A percentile compares a stretch with the other conserved stretches of the same genome.
phyloP scores from a whole-genome alignment of 2,329 filamentous ascomycete species.

The Escovopsis weberi region DNA sequence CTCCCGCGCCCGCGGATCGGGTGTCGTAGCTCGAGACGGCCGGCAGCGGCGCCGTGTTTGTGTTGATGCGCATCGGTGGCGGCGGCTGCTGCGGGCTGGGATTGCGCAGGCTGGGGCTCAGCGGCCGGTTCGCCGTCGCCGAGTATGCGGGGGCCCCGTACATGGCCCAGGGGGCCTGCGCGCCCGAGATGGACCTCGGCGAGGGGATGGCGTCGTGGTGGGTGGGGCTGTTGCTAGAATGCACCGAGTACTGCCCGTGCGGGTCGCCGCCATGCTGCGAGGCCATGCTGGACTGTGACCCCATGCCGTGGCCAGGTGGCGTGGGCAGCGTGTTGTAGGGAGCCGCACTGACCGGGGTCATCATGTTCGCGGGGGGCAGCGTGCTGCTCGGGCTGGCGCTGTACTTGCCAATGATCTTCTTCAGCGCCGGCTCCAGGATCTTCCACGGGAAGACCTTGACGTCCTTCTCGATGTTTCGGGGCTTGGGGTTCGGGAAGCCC shows the following conservation, averaged over 20 bases:
- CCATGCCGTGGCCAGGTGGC: conserved; percentile 25
- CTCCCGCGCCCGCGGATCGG: conserved; percentile 15
- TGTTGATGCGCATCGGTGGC: conserved; percentile 21
- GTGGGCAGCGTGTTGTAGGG: conserved; percentile 32
- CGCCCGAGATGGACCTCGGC: conserved; percentile 35
- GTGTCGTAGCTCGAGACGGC: conserved; percentile 26
- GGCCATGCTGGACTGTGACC: conserved; percentile 14
- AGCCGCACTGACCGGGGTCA: conserved; percentile 22
- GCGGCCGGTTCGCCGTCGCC: conserved; percentile 23
- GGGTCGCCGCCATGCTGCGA: conserved; percentile 17
- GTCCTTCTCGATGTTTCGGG: conserved; percentile 96
- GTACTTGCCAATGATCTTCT: conserved; percentile 99
- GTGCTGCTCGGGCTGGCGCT: conserved; percentile 33
- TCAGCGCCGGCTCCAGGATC: conserved; percentile 69
- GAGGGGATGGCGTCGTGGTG: conserved; percentile 36
- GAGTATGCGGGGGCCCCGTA: conserved; percentile 24
- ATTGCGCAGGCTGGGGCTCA: conserved; percentile 24
- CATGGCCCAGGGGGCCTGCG: conserved; percentile 32
- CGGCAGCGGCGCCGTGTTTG: conserved; percentile 20
- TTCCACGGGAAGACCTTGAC: conserved; percentile 99
- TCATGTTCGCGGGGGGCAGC: conserved; percentile 23
- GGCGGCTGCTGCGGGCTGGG: conserved; percentile 22
- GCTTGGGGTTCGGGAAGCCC: conserved; percentile 89
- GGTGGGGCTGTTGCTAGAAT: conserved; percentile 16
- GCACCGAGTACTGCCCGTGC: conserved; percentile 25